Base-by-base conservation (phyloP, 78 protist genomes). In the Emiliania huxleyi region DNA sequence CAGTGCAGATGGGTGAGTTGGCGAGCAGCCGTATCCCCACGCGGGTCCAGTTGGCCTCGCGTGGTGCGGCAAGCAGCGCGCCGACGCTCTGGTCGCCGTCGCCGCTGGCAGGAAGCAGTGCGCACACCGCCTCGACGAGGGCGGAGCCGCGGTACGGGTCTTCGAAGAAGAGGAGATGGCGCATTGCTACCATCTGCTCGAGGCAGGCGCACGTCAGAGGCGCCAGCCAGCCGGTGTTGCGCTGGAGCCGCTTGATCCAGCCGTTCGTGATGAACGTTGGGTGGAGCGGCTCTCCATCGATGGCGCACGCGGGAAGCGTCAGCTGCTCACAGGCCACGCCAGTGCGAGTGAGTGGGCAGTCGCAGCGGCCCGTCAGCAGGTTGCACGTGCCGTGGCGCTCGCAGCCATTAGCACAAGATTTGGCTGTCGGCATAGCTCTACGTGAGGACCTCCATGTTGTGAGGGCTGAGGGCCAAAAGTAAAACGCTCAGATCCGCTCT, bases 371-470 rank as follows among this genome's bases (percentile, higher is more conserved):
- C 6, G 40, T 19, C 15, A 33, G 81, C 35, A 0, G 40, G 81
- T 71, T 40, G 81, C 81, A 71, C 19, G 81, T 71, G 43, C 81
- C 81, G 81, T n/a, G n/a, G n/a, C n/a, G n/a, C n/a, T n/a, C n/a
- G n/a, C n/a, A n/a, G n/a, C n/a, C n/a, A n/a, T n/a, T n/a, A n/a
- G n/a, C n/a, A n/a, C n/a, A n/a, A n/a, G n/a, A n/a, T n/a, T n/a
- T n/a, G n/a, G n/a, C n/a, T n/a, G n/a, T n/a, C n/a, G n/a, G n/a
- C n/a, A n/a, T n/a, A n/a, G n/a, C n/a, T n/a, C n/a, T n/a, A n/a
- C n/a, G n/a, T n/a, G n/a, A n/a, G n/a, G n/a, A n/a, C n/a, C n/a
- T n/a, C n/a, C n/a, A n/a, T n/a, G n/a, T n/a, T n/a, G n/a, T n/a
- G n/a, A n/a, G n/a, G n/a, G n/a, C n/a, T n/a, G n/a, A n/a, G n/a